A percentile compares a stretch with the other conserved stretches of the same genome.
phyloP scores from a whole-genome alignment of 208 protist species.

The Leishmania braziliensis region DNA sequence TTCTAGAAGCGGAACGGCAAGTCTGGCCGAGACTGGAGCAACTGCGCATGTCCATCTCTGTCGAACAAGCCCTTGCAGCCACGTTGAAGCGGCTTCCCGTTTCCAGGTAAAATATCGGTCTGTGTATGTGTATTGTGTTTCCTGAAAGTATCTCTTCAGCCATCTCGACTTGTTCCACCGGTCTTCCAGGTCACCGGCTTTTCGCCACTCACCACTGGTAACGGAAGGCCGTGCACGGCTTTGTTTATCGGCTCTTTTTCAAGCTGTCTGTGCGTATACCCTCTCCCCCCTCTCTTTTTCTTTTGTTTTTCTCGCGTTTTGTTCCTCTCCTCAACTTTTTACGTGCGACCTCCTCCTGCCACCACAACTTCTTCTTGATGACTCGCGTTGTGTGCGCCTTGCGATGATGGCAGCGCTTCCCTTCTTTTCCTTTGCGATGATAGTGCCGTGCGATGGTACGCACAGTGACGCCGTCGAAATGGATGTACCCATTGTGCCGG shows the following conservation, averaged over 20 bases:
- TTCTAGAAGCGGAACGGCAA: slow-evolving; percentile 39
- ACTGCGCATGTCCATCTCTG: slow-evolving; percentile 39
- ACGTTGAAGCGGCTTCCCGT: slow-evolving; percentile 31
- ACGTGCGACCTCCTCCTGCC: not conserved
- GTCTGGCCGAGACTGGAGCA: slow-evolving; percentile 52
- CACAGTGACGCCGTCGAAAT: not conserved
- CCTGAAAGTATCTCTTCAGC: not conserved
- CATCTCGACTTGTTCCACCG: not conserved
- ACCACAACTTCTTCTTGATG: not conserved
- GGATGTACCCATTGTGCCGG: not conserved
- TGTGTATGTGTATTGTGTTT: not conserved
- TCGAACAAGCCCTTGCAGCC: slow-evolving; percentile 40
- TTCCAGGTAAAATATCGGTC: slow-evolving; percentile 3
- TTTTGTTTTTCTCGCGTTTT: too few species aligned
- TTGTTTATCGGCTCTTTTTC: not conserved
- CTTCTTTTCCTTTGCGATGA: not conserved
- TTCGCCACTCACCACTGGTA: not conserved
- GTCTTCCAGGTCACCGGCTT: not conserved
- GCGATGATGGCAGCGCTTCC: not conserved
- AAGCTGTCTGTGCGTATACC: not conserved
- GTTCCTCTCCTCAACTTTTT: not conserved
- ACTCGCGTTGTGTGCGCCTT: not conserved
- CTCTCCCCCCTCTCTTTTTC: not conserved
- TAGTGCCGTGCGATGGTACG: not conserved
- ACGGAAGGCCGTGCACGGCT: not conserved